Evolutionary conservation across 78 protist species (phyloP), one percentile per base, ranked within the genome.

Genomic region (Capsaspora owczarzaki): DNA sequence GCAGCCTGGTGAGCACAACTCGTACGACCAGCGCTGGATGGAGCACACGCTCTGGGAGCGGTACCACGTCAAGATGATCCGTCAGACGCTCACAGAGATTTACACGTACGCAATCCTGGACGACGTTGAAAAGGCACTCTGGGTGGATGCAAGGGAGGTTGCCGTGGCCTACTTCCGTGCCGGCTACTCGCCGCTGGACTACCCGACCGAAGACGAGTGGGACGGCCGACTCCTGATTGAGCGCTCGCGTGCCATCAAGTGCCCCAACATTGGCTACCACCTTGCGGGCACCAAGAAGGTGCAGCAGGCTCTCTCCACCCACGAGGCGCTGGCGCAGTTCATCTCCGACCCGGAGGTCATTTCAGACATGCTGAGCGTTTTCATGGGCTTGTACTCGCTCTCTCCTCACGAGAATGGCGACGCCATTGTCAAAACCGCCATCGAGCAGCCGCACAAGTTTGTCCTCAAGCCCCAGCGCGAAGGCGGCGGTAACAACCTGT

Each of bases 401-500:
- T 60, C 61, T 35, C 37, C 75, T 3, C 82, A 19, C 63, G 71
- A 82, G 29, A 3, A 20, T 27, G 46, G 43, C 25, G 61, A 81
- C 27, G 61, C 74, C 35, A 2, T 22, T 5, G 53, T 43, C 37
- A 6, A 2, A 25, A 23, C 12, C 2, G 61, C 37, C 23, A 3
- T 27, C 23, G 85, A 19, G 33, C 2, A 44, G 0, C 93, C 94
- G 1, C 46, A 74, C 0, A 85, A 72, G 35, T 95, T 42, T 27
- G 96, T 95, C 1, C 89, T 95, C 76, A 95, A 95, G 78, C 98
- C 98, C 37, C 96, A 94, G 86, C 88, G 97, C 37, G 98, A 95
- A 70, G 98, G 98, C n/a, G 98, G 98, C 31, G 96, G 96, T 42
- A 86, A 91, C 85, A 91, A 91, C 76, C 49, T 80, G 29, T 89